These are phyloP conservation scores for Lachancea lanzarotensis DNA, from an alignment of 805 yeast genomes.

Conservation along the genomic window DNA sequence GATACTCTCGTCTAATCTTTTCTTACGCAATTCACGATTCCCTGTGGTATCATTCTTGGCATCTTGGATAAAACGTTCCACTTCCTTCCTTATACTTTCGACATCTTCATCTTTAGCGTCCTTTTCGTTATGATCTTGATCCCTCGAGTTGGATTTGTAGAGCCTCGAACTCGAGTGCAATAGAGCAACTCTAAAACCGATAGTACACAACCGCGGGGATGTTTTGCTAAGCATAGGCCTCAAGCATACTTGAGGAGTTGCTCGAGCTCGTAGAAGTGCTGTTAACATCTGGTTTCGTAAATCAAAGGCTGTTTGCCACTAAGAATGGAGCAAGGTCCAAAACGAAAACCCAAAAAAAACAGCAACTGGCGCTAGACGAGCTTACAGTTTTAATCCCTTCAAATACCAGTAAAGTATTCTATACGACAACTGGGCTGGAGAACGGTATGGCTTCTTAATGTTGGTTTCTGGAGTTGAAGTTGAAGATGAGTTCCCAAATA, in stretches of 20 bases:
- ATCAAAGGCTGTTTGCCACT: background rate
- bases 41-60: slow-evolving; percentile 13
- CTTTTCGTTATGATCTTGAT: slow-evolving; percentile 1
- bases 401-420: too few relatives aligned
- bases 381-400: too few relatives aligned
- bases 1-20: slow-evolving; percentile 21
- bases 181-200: background rate
- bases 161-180: slow-evolving; percentile 4
- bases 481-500: background rate
- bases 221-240: background rate
- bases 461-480: too few relatives aligned
- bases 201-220: background rate
- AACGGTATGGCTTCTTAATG: too few relatives aligned
- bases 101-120: slow-evolving; percentile 25
- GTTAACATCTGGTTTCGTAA: background rate
- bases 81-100: slow-evolving; percentile 18
- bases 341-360: background rate
- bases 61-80: slow-evolving; percentile 21
- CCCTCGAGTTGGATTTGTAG: background rate
- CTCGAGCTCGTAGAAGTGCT: slow-evolving; percentile 1
- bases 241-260: background rate
- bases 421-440: too few relatives aligned
- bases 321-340: background rate
- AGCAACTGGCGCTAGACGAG: too few relatives aligned
- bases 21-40: slow-evolving; percentile 17